Evolutionary conservation across 805 yeast genomes (phyloP).

Genomic region (Clavispora vitiphila): DNA sequence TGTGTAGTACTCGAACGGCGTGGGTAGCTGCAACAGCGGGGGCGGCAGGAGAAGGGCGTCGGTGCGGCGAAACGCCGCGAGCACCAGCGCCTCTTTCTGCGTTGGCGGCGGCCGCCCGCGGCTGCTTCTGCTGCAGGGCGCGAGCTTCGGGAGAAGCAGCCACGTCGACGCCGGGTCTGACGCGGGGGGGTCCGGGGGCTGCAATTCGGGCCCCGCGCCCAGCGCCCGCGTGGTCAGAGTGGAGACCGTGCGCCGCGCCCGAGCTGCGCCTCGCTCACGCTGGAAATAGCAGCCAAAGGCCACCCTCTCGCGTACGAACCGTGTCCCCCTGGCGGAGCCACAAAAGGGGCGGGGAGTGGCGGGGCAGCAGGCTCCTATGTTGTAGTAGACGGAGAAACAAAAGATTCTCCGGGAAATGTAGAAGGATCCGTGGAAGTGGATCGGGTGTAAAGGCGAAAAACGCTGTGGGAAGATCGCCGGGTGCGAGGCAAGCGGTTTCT

Average conservation of each 20-base stretch:
- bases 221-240: neutral
- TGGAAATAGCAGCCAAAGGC: no score
- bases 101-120: slow-evolving; percentile 8
- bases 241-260: neutral
- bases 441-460: no score
- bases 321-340: no score
- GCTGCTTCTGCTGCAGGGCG: slow-evolving; percentile 3
- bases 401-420: no score
- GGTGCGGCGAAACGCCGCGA: slow-evolving; percentile 7
- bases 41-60: slow-evolving; percentile 6
- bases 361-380: no score
- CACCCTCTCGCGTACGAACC: no score
- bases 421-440: no score
- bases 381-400: no score
- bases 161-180: slow-evolving; percentile 13
- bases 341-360: no score
- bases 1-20: slow-evolving; percentile 10
- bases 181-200: neutral
- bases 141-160: slow-evolving; percentile 8
- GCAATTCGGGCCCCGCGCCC: neutral
- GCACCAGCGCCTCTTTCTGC: slow-evolving; percentile 7
- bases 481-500: no score
- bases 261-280: no score
- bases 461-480: no score
- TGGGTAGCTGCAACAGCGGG: slow-evolving; percentile 7